Conservation (phyloP, 257 asterid species). For the Rhazya stricta region DNA sequence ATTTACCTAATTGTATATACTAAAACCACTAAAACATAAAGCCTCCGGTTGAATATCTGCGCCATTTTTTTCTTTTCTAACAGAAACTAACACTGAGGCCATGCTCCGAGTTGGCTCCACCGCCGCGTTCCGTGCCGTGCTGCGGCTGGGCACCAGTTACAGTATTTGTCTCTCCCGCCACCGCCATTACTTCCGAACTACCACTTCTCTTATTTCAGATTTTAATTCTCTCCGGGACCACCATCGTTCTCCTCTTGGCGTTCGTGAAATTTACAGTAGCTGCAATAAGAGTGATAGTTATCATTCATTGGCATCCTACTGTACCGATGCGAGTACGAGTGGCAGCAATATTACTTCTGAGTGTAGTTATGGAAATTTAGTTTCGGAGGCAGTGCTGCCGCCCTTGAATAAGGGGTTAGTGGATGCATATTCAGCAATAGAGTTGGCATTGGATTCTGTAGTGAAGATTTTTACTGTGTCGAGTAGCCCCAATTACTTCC, state of each 20-base stretch:
- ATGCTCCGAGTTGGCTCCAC: conserved; percentile 22
- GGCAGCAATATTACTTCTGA: conserved; percentile 9
- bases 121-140: conserved; percentile 17
- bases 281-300: background rate
- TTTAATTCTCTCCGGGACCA: background rate
- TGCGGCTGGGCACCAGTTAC: conserved; percentile 11
- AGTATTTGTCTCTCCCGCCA: background rate
- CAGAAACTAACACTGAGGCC: background rate
- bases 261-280: background rate
- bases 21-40: background rate
- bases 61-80: background rate
- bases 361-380: conserved; percentile 16
- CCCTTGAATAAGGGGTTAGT: conserved; percentile 26
- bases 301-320: conserved; percentile 11
- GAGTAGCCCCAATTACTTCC: conserved; percentile 83
- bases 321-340: conserved; percentile 2
- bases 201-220: background rate
- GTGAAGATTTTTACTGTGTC: conserved; percentile 90
- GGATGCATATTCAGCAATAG: conserved; percentile 66
- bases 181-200: background rate
- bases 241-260: background rate
- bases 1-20: too few relatives aligned
- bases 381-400: conserved; percentile 9
- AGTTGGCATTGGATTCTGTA: conserved; percentile 89
- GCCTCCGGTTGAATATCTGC: conserved; percentile 8